Base-by-base conservation (phyloP, 352 stramenopile genomes). In the Globisporangium carolinianum region DNA sequence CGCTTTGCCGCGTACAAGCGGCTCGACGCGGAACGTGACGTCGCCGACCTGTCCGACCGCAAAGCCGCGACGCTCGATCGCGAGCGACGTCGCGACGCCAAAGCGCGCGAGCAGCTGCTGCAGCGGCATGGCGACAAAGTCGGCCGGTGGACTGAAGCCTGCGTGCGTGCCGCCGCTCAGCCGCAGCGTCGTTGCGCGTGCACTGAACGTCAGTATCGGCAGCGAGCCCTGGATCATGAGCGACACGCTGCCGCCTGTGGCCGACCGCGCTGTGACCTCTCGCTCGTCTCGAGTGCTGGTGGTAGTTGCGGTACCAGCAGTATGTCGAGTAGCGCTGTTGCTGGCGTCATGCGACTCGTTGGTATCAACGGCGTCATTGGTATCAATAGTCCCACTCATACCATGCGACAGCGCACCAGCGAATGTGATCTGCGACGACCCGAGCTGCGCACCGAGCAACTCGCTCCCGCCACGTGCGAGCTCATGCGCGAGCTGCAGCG, bases 191-290 rank as follows among this genome's bases (percentile, higher is more conserved):
- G 66, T 72, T 0, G 63, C 50, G 0, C 47, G 50, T 0, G 47
- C 48, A 45, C 72, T 63, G 48, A 82, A 86, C 2, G 76, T 49
- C 48, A 85, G 60, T 4, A 78, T 66, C 0, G 81, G 78, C 7
- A 89, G 50, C 12, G 67, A 71, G 43, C 81, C 76, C 57, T 91
- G 81, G 32, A 89, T 66, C 75, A 89, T 88, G 8, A 91, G 57
- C 7, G 76, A 76, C 5, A 88, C 58, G 49, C 73, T 86, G 5
- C 81, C 76, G 32, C 75, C 73, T 1, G 75, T 88, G 17, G 68
- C 62, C 3, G 80, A 83, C 11, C 54, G 65, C n/a, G 70, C 72
- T 41, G 58, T 53, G 9, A 81, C 72, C 0, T 41, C 51, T 72
- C 41, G 4, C 47, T 37, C 5, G 58, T 60, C 6, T n/a, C n/a